These are phyloP conservation scores for Astragalus glycyphyllos DNA, from an alignment of 306 rosid genomes.

Conservation along the genomic window DNA sequence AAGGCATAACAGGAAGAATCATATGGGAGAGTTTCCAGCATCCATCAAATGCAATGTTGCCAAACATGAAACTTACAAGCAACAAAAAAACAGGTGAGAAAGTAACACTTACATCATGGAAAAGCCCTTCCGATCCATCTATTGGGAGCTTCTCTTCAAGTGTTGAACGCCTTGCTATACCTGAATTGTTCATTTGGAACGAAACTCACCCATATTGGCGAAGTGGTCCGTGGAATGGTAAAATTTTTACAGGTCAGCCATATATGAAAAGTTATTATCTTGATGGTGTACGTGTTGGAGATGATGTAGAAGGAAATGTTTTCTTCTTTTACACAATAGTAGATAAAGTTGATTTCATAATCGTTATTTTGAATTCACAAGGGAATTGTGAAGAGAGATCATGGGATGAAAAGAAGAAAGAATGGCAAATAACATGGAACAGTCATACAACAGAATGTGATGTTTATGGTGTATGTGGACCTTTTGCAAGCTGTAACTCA, in stretches of 20 bases:
- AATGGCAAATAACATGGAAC: conserved; percentile 8
- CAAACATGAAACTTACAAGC: conserved; percentile 35
- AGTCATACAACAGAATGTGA: conserved; percentile 33
- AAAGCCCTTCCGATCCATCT: conserved; percentile 34
- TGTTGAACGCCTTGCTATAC: conserved; percentile 15
- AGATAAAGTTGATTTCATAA: not conserved
- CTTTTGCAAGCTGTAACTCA: conserved; percentile 46
- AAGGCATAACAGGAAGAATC: not conserved
- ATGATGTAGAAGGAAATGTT: conserved; percentile 5
- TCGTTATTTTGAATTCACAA: not conserved
- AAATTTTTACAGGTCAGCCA: conserved; percentile 35
- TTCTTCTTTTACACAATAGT: not conserved
- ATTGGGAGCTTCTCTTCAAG: conserved; percentile 34
- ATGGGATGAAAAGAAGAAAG: conserved; percentile 32
- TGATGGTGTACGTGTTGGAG: not conserved
- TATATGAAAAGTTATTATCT: conserved; percentile 16
- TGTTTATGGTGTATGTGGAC: conserved; percentile 46
- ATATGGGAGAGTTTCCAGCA: conserved; percentile 54
- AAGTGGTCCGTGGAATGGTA: conserved; percentile 48
- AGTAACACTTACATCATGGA: not conserved
- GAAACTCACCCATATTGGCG: conserved; percentile 38
- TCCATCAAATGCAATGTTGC: conserved; percentile 39
- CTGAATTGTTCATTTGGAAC: conserved; percentile 42
- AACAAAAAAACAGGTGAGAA: conserved; percentile 4
- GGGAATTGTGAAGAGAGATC: not conserved